Conservation (phyloP, 179 eudicot genomes). For the Patellifolia procumbens region DNA sequence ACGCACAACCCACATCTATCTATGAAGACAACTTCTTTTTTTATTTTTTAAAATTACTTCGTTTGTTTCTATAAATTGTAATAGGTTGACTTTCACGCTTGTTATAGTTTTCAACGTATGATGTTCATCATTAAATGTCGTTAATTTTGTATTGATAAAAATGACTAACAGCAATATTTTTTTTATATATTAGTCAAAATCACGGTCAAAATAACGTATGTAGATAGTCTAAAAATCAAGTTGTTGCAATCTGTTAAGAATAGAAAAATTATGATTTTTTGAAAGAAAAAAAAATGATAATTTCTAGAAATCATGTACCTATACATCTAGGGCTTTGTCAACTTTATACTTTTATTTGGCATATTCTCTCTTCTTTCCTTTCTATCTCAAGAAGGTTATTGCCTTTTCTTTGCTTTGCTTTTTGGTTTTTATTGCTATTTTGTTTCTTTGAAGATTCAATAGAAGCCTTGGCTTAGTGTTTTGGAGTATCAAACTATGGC, state of each 20-base stretch:
- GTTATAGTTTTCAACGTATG: no score
- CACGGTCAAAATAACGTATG: no score
- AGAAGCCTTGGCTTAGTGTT: neutral
- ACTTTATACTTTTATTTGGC: constrained; percentile 22
- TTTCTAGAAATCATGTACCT: constrained; percentile 4
- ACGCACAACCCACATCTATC: constrained; percentile 34
- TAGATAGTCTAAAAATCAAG: no score
- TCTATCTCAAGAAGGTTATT: constrained; percentile 12
- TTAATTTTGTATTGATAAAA: no score
- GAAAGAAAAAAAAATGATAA: no score
- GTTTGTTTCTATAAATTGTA: neutral
- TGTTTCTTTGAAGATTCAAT: constrained; percentile 9
- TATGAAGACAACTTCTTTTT: neutral
- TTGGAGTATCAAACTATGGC: neutral
- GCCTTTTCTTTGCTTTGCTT: constrained; percentile 16
- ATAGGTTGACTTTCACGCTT: no score
- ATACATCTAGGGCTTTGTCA: constrained; percentile 24
- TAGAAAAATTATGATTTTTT: no score
- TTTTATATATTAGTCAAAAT: no score
- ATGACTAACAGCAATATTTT: no score
- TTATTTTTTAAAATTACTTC: neutral
- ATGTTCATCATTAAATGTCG: no score
- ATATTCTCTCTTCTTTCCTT: constrained; percentile 22
- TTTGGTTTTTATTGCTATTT: neutral
- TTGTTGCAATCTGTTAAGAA: no score